phyloP scores from a whole-genome alignment of 768 basidiomycete species.

The Hypsizygus marmoreus region DNA sequence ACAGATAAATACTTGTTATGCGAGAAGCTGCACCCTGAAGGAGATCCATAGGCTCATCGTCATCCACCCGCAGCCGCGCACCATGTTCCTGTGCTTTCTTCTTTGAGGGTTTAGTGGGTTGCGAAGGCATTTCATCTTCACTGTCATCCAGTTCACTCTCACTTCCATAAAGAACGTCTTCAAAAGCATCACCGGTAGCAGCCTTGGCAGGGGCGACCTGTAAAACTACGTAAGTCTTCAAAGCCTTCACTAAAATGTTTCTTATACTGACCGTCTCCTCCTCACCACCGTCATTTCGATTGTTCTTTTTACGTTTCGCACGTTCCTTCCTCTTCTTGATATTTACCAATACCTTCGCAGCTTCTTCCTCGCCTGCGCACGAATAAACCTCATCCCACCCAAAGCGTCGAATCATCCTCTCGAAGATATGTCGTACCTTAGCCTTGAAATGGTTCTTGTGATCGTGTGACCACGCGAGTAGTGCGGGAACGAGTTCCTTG shows the following conservation, averaged over 20 bases:
- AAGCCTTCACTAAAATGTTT: neutral
- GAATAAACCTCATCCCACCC: constrained; percentile 83
- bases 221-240: constrained; percentile 6
- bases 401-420: constrained; percentile 91
- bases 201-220: constrained; percentile 50
- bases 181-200: constrained; percentile 84
- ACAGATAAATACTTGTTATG: constrained; percentile 61
- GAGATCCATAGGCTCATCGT: constrained; percentile 95
- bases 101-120: constrained; percentile 26
- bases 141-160: constrained; percentile 86
- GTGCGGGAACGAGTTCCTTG: constrained; percentile 73
- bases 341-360: constrained; percentile 86
- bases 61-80: constrained; percentile 78
- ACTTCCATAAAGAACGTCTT: constrained; percentile 95
- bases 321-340: constrained; percentile 96
- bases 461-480: constrained; percentile 93
- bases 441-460: constrained; percentile 99
- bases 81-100: constrained; percentile 39
- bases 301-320: constrained; percentile 85
- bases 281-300: constrained; percentile 57
- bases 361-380: constrained; percentile 74
- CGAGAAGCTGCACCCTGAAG: constrained; percentile 76
- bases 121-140: constrained; percentile 54
- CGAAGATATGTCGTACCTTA: constrained; percentile 96
- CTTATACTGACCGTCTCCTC: constrained; percentile 40